Percentiles rank a stretch among this genome's conserved stretches.
These are phyloP conservation scores for Oehlia diaphana DNA, from an alignment of 192 early-diverging fungal genomes.

Conservation along the genomic window DNA sequence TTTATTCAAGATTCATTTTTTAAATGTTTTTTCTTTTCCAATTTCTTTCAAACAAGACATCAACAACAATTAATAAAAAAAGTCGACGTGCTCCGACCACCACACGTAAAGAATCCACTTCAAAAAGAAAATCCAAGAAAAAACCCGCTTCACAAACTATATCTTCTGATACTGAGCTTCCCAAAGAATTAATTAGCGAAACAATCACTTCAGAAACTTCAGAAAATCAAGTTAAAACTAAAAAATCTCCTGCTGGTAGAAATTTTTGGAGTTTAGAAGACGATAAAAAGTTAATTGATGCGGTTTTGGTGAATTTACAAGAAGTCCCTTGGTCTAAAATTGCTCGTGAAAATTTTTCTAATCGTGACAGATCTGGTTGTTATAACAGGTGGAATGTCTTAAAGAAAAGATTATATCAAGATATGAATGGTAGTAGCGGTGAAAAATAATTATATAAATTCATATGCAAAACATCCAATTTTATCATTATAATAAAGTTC, in stretches of 20 bases:
- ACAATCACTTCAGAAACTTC: too few species aligned
- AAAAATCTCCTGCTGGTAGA: background rate
- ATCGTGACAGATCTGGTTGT: background rate
- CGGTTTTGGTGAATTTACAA: background rate
- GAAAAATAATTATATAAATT: too few species aligned
- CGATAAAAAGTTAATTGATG: background rate
- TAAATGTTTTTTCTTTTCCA: too few species aligned
- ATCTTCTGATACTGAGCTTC: background rate
- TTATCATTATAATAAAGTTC: too few species aligned
- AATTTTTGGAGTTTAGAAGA: background rate
- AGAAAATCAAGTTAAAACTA: background rate
- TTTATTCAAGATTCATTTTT: too few species aligned
- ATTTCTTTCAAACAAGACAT: too few species aligned
- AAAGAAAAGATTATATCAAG: slow-evolving; percentile 2
- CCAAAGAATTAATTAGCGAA: too few species aligned
- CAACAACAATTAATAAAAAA: too few species aligned
- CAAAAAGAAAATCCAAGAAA: too few species aligned
- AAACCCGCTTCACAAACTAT: too few species aligned
- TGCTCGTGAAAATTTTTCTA: slow-evolving; percentile 2
- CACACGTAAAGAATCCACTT: background rate
- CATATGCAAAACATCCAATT: too few species aligned
- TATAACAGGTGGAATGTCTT: slow-evolving; percentile 7
- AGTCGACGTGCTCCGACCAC: too few species aligned
- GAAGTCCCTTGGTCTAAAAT: background rate
- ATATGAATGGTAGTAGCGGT: background rate